Evolutionary conservation across 179 eudicot species (phyloP), one percentile per base, ranked within the genome.

Genomic region (Silene vulgaris): DNA sequence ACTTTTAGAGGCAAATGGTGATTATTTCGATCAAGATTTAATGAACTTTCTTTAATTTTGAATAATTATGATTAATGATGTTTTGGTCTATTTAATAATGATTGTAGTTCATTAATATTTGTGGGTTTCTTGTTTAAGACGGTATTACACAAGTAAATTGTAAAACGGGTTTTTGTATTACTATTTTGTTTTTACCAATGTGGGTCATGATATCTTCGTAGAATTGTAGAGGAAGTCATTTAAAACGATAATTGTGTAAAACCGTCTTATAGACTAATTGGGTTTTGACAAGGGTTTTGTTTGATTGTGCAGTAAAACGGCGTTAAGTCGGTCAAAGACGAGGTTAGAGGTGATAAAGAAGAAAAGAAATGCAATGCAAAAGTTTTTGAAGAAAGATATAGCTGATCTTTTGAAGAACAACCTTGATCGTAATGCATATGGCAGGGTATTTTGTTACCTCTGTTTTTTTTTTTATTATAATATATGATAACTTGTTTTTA

Each of bases 281-380:
- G 6, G 19, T 14, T 14, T 7, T 23, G 0, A 20, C 35, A 1
- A 11, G 61, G 4, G 11, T 40, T 30, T 20, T 14, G 16, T 72
- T 23, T 57, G 16, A 52, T 56, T n/a, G 12, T 77, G 32, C 75
- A 96, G 99, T 92, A 96, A 96, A 82, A 69, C 97, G 19, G 77
- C 81, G 8, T 16, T 87, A 37, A 87, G 75, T 86, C 75, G 85
- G 70, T 86, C 86, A 40, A 83, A 69, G 77, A 78, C 81, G 1
- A 81, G 99, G 67, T 70, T 88, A 40, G 93, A 91, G 35, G 81
- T 78, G 80, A 86, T 93, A 74, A 84, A 73, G 81, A 90, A 85
- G 87, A 91, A 86, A 84, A 85, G 97, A 21, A 82, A 76, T 76
- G 90, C 98, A 76, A 90, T 85, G 89, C 88, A 83, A 89, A 93